These are phyloP conservation scores for Sugiyamaella lignohabitans DNA, from an alignment of 805 yeast genomes.

Conservation along the genomic window DNA sequence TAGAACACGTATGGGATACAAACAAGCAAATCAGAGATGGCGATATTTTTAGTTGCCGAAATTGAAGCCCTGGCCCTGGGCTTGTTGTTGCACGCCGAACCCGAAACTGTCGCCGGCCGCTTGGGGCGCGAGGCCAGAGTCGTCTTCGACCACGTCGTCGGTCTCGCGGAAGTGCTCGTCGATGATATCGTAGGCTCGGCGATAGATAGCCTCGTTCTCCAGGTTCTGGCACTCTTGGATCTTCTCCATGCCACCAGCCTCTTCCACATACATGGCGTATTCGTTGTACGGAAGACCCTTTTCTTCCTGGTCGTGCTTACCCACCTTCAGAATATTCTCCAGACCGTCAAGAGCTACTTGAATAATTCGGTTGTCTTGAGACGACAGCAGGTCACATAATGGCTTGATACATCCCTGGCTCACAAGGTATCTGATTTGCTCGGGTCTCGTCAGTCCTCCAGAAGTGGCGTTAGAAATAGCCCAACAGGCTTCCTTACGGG, in stretches of 20 bases:
- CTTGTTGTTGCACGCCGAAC: constrained; percentile 65
- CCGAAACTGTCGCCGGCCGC: constrained; percentile 82
- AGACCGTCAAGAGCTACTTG: constrained; percentile 94
- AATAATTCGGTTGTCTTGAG: constrained; percentile 85
- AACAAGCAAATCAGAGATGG: too few species aligned
- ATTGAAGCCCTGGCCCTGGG: neutral
- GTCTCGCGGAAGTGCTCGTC: constrained; percentile 69
- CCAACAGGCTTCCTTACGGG: constrained; percentile 99
- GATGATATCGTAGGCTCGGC: constrained; percentile 83
- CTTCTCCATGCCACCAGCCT: constrained; percentile 97
- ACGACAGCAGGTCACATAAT: constrained; percentile 80
- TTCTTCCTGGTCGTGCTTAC: constrained; percentile 84
- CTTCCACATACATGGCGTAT: constrained; percentile 88
- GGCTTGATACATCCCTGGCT: constrained; percentile 96
- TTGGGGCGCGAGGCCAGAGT: constrained; percentile 56
- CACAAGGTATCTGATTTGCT: constrained; percentile 87
- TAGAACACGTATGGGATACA: too few species aligned
- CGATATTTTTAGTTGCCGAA: too few species aligned
- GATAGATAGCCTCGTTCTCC: constrained; percentile 85
- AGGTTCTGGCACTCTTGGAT: constrained; percentile 88
- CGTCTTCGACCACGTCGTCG: constrained; percentile 63
- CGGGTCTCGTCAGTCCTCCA: constrained; percentile 88
- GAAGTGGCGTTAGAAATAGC: constrained; percentile 97
- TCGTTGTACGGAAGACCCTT: constrained; percentile 65
- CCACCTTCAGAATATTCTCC: constrained; percentile 88